These are phyloP conservation scores for Oenanthe sinensis DNA, from an alignment of 129 eudicot species.

Conservation along the genomic window DNA sequence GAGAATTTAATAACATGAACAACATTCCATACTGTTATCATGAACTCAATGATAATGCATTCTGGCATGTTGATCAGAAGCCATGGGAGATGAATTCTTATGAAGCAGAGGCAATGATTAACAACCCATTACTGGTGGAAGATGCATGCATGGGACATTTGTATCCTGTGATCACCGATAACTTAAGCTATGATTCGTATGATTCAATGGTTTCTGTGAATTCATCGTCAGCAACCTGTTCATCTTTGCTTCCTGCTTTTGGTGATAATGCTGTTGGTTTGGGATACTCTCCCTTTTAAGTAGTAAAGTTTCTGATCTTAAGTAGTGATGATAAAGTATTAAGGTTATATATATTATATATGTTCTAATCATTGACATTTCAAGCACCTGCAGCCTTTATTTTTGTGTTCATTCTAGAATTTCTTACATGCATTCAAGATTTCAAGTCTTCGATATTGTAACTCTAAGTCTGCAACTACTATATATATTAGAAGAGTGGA, in stretches of 20 bases:
- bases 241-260: conserved; percentile 29
- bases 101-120: conserved; percentile 51
- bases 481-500: background rate
- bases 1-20: background rate
- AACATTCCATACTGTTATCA: conserved; percentile 15
- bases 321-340: background rate
- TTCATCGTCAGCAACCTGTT: conserved; percentile 25
- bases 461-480: background rate
- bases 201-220: background rate
- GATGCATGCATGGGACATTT: conserved; percentile 29
- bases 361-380: conserved; percentile 8
- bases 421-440: background rate
- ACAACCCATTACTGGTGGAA: conserved; percentile 30
- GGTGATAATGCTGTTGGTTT: conserved; percentile 48
- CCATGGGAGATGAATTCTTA: conserved; percentile 54
- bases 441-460: background rate
- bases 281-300: conserved; percentile 38
- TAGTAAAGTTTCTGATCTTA: background rate
- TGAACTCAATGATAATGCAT: conserved; percentile 20
- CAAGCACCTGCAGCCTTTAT: conserved; percentile 11
- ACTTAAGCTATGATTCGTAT: conserved; percentile 13
- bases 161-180: background rate
- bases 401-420: background rate
- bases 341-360: background rate
- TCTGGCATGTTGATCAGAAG: conserved; percentile 32